Evolutionary conservation across 2,329 filamentous ascomycete species (phyloP), one percentile per base, ranked within the genome.

Genomic region (Nemania sp.): DNA sequence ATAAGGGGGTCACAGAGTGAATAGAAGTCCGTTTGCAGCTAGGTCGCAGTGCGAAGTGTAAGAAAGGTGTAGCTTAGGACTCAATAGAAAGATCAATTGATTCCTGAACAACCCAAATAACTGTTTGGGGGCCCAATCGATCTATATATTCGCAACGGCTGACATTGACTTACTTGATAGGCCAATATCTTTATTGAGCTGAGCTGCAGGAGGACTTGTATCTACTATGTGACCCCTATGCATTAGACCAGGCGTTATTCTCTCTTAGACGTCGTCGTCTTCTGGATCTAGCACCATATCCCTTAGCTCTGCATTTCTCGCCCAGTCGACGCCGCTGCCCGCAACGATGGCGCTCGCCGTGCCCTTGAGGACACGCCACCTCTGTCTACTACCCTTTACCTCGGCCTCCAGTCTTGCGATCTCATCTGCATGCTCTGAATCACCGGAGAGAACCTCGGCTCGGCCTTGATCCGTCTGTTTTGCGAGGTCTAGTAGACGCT

Each of bases 271-370:
- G 6, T 72, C 68, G 43, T 77, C 75, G 57, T 72, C 70, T 59
- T 86, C 83, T 9, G 77, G 74, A 65, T 90, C 90, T 57, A 95
- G 76, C 22, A 96, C 90, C 56, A 93, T 77, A 45, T 83, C 81
- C 53, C 82, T 78, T 57, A 96, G 73, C 54, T 77, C 78, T 46
- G 84, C 79, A 70, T 95, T 85, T 34, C 80, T 76, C 11, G 83
- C 84, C 91, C 91, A 96, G 66, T 95, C 86, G 49, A 94, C 77
- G 41, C 91, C 91, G 69, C 90, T 95, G 3, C 89, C 90, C 5
- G 84, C 89, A 41, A 96, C 81, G 50, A 91, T 80, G 15, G 88
- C 90, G 65, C 88, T 89, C n/a, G 88, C 80, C 36, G 91, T 83
- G 20, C 83, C 88, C 73, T 93, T 94, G 70, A 93, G 82, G 17